Base-by-base conservation (phyloP, 192 early-diverging fungal genomes). In the Entomortierella chlamydospora region DNA sequence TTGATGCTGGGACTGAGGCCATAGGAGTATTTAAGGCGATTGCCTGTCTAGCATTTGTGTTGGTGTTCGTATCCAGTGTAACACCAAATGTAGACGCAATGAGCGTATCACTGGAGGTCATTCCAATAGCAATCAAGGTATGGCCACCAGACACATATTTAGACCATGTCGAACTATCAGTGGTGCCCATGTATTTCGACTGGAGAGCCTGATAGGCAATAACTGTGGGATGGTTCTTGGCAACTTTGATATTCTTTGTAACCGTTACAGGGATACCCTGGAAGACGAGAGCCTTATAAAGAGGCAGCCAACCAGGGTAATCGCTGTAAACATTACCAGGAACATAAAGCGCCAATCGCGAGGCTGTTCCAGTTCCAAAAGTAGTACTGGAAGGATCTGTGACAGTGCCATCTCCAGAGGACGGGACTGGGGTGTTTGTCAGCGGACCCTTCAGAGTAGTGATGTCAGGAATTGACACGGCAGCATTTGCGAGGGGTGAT, bases 231-330 rank as follows among this genome's bases (percentile, higher is more conserved):
- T 69, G 57, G 9, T 42, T 41, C 17, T 17, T 58, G 12, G 68
- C 68, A n/a, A 52, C 68, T 10, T n/a, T 69, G 17, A 47, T 23
- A 42, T 60, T 25, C 17, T 49, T 69, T 37, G 68, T 69, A 17
- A 69, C 68, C 20, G 18, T 60, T 15, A 61, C 59, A 13, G 68
- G 68, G 51, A 69, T 69, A 2, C 68, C 68, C 12, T 60, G 56
- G 22, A 69, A 52, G 57, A 69, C 57, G 0, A 69, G 57, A n/a
- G 57, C 59, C 37, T 69, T 69, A 28, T 69, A 59, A 0, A 69
- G 50, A n/a, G 68, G 25, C n/a, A 69, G 37, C 68, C 68, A 69
- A 22, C 45, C 68, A 11, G 68, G 68, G 39, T 69, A 60, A 22
- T 58, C 59, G 1, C 50, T 60, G 47, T 61, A 69, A 26, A 53